Evolutionary conservation across 1,284 basidiomycete species (phyloP), one percentile per base, ranked within the genome.

Genomic region (Tilletia caries): DNA sequence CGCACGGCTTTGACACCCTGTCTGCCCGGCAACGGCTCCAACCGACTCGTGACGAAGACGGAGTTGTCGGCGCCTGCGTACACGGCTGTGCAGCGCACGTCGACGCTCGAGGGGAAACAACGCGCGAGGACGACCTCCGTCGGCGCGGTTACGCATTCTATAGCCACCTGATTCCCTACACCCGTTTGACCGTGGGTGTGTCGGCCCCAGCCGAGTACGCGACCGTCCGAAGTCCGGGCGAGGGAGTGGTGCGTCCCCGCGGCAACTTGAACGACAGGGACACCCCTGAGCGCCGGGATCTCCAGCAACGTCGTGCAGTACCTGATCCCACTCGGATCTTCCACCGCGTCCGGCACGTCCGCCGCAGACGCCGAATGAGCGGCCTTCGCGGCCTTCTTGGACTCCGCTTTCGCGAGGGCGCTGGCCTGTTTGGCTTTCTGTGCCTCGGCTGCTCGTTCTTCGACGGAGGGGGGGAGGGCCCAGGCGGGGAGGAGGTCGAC

Each of bases 61-160:
- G 75, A 76, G 68, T 82, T 82, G 66, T 76, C 75, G 1, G 71
- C 77, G 13, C 79, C 80, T 0, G 80, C 80, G 1, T 74, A 75
- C 41, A 82, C 73, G 54, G 71, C 70, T 25, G 67, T 73, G 23
- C 74, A 75, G 0, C 68, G 62, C 20, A 80, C 70, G 37, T 80
- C 77, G 20, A 70, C 44, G 44, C 73, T 74, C 54, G 87, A 87
- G 23, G 89, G 85, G 70, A 88, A 87, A 48, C 86, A 86, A 50
- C 87, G 86, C 84, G 88, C 88, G 15, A 95, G 85, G 13, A 91
- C 86, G 18, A 96, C 88, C 83, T 98, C 94, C 4, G 92, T 93
- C 0, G 94, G 95, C 1, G 91, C 87, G 1, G 88, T 89, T 70
- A 97, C 90, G 3, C 88, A 88, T 64, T 92, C 89, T 67, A 92